phyloP scores from a whole-genome alignment of 2,329 filamentous ascomycete genomes.

The Phialophora macrospora region DNA sequence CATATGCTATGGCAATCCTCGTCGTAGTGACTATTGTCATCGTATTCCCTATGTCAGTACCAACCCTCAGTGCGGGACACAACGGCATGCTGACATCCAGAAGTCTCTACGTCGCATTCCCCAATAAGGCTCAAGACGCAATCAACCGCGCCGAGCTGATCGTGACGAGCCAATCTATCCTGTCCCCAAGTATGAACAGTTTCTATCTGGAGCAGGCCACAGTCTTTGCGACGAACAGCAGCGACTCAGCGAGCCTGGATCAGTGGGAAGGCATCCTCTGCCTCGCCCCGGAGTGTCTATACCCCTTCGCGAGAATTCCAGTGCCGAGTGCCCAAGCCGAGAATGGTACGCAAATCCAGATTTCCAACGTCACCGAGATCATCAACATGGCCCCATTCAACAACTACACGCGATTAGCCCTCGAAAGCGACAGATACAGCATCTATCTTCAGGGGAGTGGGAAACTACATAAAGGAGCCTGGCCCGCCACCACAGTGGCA shows the following conservation, averaged over 20 bases:
- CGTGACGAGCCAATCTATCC: slow-evolving; percentile 2
- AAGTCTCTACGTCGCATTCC: slow-evolving; percentile 24
- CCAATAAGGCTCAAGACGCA: neutral
- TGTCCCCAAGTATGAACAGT: neutral
- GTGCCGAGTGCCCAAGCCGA: slow-evolving; percentile 51
- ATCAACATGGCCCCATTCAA: slow-evolving; percentile 53
- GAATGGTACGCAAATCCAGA: slow-evolving; percentile 48
- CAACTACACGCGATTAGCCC: slow-evolving; percentile 55
- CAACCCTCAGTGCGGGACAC: neutral
- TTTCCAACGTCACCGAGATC: slow-evolving; percentile 54
- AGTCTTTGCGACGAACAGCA: neutral
- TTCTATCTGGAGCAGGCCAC: slow-evolving; percentile 1
- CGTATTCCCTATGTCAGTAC: slow-evolving; percentile 11
- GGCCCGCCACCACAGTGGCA: slow-evolving; percentile 57
- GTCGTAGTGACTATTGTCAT: neutral
- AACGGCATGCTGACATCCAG: slow-evolving; percentile 28
- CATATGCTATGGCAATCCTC: slow-evolving; percentile 1
- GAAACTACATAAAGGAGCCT: slow-evolving; percentile 55
- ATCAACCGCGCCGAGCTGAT: neutral
- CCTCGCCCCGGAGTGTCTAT: neutral
- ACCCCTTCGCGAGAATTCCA: neutral
- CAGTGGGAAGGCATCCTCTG: slow-evolving; percentile 1
- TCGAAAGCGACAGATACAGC: slow-evolving; percentile 56
- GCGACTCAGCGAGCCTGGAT: neutral
- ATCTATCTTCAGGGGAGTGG: slow-evolving; percentile 60